Percentiles rank a stretch among this genome's conserved stretches.
Evolutionary conservation across 768 basidiomycete genomes (phyloP).

Genomic region (Arthromyces matolae): DNA sequence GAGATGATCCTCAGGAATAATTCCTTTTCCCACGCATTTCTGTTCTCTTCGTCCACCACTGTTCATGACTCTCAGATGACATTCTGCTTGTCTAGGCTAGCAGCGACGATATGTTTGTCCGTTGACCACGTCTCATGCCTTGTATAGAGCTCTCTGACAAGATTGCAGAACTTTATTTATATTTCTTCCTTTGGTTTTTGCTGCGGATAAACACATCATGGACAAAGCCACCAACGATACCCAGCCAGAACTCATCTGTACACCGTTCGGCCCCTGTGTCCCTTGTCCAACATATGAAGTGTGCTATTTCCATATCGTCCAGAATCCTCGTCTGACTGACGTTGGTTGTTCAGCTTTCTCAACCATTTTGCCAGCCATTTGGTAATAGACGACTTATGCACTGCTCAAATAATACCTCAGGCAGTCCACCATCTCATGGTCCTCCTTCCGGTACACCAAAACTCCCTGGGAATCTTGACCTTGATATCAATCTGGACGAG

Average conservation of each 20-base stretch:
- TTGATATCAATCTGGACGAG: not conserved
- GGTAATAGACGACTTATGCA: slow-evolving; percentile 90
- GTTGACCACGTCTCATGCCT: slow-evolving; percentile 1
- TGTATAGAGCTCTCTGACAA: not conserved
- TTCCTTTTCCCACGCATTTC: slow-evolving; percentile 23
- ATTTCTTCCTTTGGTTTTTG: slow-evolving; percentile 16
- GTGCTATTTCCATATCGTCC: slow-evolving; percentile 18
- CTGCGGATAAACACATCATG: slow-evolving; percentile 12
- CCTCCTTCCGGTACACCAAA: slow-evolving; percentile 14
- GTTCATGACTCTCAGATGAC: slow-evolving; percentile 37
- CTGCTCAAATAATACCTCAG: slow-evolving; percentile 49
- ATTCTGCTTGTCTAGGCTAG: slow-evolving; percentile 28
- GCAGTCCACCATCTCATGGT: slow-evolving; percentile 17
- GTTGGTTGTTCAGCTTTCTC: slow-evolving; percentile 58
- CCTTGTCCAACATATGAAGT: slow-evolving; percentile 64
- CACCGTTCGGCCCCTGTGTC: slow-evolving; percentile 55
- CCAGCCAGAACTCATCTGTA: slow-evolving; percentile 36
- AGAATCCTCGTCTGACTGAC: not conserved
- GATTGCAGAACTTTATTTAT: slow-evolving; percentile 13
- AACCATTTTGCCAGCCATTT: slow-evolving; percentile 95
- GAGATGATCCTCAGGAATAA: slow-evolving; percentile 6
- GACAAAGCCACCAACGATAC: slow-evolving; percentile 25
- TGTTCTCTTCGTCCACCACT: slow-evolving; percentile 14
- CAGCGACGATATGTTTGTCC: slow-evolving; percentile 32
- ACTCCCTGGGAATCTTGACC: slow-evolving; percentile 17